A percentile compares a stretch with the other conserved stretches of the same genome.
These are phyloP conservation scores for Dothistroma septosporum DNA, from an alignment of 2,329 filamentous ascomycete species.

Conservation along the genomic window DNA sequence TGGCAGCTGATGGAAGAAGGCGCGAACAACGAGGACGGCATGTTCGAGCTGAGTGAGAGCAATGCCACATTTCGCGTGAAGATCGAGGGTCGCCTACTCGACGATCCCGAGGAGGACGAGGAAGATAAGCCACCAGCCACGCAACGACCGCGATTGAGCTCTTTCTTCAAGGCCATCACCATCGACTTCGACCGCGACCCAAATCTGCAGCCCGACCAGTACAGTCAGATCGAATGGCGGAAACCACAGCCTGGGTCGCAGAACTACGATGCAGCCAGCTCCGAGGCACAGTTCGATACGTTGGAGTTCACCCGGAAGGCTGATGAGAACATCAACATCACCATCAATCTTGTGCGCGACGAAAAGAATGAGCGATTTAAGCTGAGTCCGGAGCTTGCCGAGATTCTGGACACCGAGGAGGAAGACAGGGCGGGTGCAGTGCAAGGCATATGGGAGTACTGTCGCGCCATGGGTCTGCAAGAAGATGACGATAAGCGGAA, in stretches of 20 bases:
- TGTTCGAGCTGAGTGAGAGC: conserved; percentile 74
- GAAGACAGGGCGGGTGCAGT: conserved; percentile 84
- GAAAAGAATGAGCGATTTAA: conserved; percentile 82
- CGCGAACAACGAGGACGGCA: conserved; percentile 57
- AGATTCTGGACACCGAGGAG: conserved; percentile 80
- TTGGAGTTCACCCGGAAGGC: conserved; percentile 86
- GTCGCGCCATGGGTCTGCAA: conserved; percentile 76
- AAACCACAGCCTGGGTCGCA: conserved; percentile 59
- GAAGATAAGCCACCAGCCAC: conserved; percentile 45
- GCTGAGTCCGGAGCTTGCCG: conserved; percentile 72
- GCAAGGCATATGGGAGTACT: conserved; percentile 93
- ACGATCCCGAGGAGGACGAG: conserved; percentile 50
- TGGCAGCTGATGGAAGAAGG: conserved; percentile 67
- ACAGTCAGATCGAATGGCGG: conserved; percentile 75
- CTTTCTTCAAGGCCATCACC: conserved; percentile 77
- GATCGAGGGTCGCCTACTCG: conserved; percentile 81
- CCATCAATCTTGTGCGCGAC: conserved; percentile 77
- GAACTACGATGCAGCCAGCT: conserved; percentile 49
- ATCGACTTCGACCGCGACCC: conserved; percentile 56
- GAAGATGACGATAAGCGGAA: conserved; percentile 93
- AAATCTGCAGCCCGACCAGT: conserved; percentile 63
- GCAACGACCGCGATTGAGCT: conserved; percentile 60
- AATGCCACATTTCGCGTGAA: conserved; percentile 84
- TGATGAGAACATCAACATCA: conserved; percentile 89
- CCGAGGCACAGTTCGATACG: conserved; percentile 78